Evolutionary conservation across 1,284 basidiomycete species (phyloP), one percentile per base, ranked within the genome.

Genomic region (Singerocomus rubriflavus): DNA sequence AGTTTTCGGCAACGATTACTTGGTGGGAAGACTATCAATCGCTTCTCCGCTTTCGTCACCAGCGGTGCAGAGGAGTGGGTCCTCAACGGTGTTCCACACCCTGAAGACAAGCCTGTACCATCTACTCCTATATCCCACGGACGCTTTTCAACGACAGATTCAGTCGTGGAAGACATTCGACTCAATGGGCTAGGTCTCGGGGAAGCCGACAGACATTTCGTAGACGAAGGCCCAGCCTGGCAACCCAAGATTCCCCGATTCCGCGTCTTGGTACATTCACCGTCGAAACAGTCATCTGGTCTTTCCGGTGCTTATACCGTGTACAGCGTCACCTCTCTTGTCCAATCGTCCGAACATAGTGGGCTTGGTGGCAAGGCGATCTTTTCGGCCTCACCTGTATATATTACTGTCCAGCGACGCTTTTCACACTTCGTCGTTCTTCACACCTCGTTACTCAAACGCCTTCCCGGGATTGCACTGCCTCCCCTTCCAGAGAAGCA

Each of bases 361-460:
- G 55, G 61, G 0, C 51, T 57, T 14, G 52, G 56, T 7, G 59
- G 57, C 5, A 60, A 54, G 11, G 38, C 52, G 16, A 35, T 52
- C 2, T 64, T 62, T 25, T 65, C 71, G 0, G 44, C 62, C 1
- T 71, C 74, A 2, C 73, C 79, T 0, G 72, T 76, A 25, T 73
- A 80, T 26, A 80, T 90, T 49, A 89, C 85, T 0, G 91, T 93
- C 21, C 75, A 85, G 21, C 76, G 92, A 13, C 82, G 91, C 10
- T 94, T 89, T 70, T 91, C 88, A 2, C 88, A 93, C 54, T 94
- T 94, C 59, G 82, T 86, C 17, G 78, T 85, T 52, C 75, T 93
- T 25, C 85, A 91, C 56, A 82, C 84, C 1, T 80, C 84, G 3
- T 70, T 93, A 35, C 72, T 76, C 27, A 73, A 81, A 31, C 76